These are phyloP conservation scores for Metschnikowia similis DNA, from an alignment of 805 yeast genomes.

Conservation along the genomic window DNA sequence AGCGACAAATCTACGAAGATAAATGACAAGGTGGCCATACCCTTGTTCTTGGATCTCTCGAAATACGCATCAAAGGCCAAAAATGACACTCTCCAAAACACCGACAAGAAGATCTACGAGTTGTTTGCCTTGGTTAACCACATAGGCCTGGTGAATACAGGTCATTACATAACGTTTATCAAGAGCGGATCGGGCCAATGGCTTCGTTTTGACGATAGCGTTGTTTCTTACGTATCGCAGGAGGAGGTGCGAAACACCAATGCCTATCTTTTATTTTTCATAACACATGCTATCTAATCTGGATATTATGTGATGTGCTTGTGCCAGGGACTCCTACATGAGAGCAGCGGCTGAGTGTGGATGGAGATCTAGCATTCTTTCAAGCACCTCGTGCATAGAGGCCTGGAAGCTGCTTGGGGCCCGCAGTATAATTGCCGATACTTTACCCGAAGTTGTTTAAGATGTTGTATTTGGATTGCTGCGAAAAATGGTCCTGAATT, in stretches of 20 bases:
- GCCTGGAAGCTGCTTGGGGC: too few species aligned
- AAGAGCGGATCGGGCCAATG: constrained; percentile 73
- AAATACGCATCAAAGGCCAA: constrained; percentile 41
- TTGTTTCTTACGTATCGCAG: constrained; percentile 60
- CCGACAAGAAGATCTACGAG: constrained; percentile 55
- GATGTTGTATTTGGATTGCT: too few species aligned
- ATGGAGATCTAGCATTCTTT: too few species aligned
- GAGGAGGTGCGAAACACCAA: constrained; percentile 64
- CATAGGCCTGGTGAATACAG: constrained; percentile 90
- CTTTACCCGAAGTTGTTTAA: too few species aligned
- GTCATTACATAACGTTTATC: constrained; percentile 83
- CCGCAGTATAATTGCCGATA: too few species aligned
- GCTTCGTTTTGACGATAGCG: constrained; percentile 90
- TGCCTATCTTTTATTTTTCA: constrained; percentile 78
- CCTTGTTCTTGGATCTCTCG: constrained; percentile 67
- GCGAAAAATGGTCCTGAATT: too few species aligned
- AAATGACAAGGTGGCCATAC: constrained; percentile 70
- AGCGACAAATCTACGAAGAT: constrained; percentile 58
- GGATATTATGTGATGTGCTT: neutral
- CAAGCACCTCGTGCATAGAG: too few species aligned
- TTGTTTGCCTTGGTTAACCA: constrained; percentile 85
- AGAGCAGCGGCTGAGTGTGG: too few species aligned
- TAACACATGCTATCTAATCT: constrained; percentile 41
- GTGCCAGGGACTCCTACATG: too few species aligned
- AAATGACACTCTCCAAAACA: neutral